Base-by-base conservation (phyloP, 1,284 basidiomycete species). In the Meripilus lineatus region DNA sequence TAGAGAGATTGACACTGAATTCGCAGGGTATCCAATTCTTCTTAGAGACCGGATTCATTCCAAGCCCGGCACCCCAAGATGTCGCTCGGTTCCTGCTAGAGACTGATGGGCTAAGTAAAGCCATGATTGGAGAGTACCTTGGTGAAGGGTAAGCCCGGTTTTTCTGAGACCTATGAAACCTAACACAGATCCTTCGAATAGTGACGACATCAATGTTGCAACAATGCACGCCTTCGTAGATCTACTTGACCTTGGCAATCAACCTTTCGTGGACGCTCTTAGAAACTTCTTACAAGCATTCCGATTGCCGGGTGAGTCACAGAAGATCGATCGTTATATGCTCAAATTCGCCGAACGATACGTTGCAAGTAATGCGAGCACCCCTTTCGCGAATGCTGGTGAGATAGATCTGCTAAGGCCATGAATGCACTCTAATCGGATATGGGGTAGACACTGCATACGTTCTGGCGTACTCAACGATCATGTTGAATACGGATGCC, bases 291-390 rank as follows among this genome's bases (percentile, higher is more conserved):
- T 97, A 26, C 94, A 97, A 64, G 80, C 92, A 1, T 97, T 97
- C 78, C 85, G 94, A 45, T 75, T 98, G 20, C 94, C 94, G 3
- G 94, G 94, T 38, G 94, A 98, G 66, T 72, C 92, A 1, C 94
- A 98, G 65, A 97, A 97, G 70, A 97, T 98, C 54, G 94, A 98
- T 74, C 82, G 94, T n/a, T 97, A 83, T 68, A 94, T 98, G 91
- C 79, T 97, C 47, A 98, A 98, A 64, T 98, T 96, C 59, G 93
- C 94, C 4, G 93, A 96, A 59, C 78, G 93, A 18, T 98, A 93
- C 62, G 90, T 95, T 52, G 89, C 84, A 28, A 84, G 84, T 46
- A 96, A 97, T 62, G 66, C 81, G 0, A 76, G 83, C 51, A 87
- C 85, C 1, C 72, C 79, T 4, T 97, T 97, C 58, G 88, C 89